Conservation (phyloP, 2,329 filamentous ascomycete genomes). For the Teratosphaeria zuluensis region DNA sequence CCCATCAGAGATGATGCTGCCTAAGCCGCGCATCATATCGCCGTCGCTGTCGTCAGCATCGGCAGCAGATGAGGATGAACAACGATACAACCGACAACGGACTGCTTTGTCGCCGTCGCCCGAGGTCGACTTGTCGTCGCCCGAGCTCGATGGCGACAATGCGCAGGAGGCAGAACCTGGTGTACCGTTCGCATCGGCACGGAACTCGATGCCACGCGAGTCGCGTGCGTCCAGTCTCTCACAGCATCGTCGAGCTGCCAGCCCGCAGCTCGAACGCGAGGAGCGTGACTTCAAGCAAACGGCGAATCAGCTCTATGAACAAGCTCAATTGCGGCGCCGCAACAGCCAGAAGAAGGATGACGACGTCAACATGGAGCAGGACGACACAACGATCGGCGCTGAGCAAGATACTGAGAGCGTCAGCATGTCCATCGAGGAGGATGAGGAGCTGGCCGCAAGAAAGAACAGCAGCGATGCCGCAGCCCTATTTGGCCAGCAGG, state of each 20-base stretch:
- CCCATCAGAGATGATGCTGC: conserved; percentile 23
- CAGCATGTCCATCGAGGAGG: conserved; percentile 28
- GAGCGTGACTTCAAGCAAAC: conserved; percentile 97
- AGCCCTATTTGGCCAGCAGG: conserved; percentile 40
- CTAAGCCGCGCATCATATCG: conserved; percentile 57
- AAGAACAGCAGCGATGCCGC: conserved; percentile 42
- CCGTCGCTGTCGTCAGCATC: conserved; percentile 73
- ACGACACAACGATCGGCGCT: conserved; percentile 18
- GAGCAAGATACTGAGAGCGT: conserved; percentile 23
- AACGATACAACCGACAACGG: conserved; percentile 48
- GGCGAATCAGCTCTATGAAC: conserved; percentile 67
- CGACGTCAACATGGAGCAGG: conserved; percentile 25
- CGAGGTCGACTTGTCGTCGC: conserved; percentile 81
- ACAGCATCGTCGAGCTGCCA: conserved; percentile 61
- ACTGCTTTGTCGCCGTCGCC: conserved; percentile 75
- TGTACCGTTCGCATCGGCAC: conserved; percentile 48
- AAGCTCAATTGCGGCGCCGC: conserved; percentile 32
- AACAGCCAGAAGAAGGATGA: conserved; percentile 14
- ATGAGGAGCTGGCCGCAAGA: conserved; percentile 39
- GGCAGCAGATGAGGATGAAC: conserved; percentile 61
- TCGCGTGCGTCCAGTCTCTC: conserved; percentile 35
- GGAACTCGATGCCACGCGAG: conserved; percentile 27
- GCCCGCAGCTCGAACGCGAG: conserved; percentile 83
- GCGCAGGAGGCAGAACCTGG: conserved; percentile 50
- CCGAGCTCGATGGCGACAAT: conserved; percentile 69